Evolutionary conservation across 257 asterid species (phyloP).

Genomic region (Ilex asprella): DNA sequence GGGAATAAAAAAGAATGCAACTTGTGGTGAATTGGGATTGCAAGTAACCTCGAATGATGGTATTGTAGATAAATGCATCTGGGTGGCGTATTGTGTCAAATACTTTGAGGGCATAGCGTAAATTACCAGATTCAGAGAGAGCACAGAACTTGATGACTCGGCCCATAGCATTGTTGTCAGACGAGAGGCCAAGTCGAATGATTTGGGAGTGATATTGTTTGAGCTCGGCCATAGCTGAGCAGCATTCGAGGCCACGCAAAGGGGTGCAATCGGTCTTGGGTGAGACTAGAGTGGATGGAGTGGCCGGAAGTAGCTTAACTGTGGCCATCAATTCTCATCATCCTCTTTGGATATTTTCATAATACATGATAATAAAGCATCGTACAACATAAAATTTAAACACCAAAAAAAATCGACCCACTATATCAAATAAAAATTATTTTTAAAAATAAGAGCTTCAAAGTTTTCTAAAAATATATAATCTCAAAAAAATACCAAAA

Average conservation of each 20-base stretch:
- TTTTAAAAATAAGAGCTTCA: no score
- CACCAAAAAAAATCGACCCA: no score
- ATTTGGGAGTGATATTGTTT: constrained; percentile 55
- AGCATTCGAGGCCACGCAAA: constrained; percentile 32
- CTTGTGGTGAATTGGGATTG: constrained; percentile 19
- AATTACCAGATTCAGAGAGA: constrained; percentile 37
- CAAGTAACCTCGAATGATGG: constrained; percentile 47
- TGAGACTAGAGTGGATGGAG: constrained; percentile 21
- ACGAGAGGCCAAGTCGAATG: constrained; percentile 56
- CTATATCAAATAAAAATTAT: no score
- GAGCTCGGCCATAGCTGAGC: constrained; percentile 60
- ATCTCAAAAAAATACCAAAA: no score
- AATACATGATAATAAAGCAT: no score
- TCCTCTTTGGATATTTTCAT: no score
- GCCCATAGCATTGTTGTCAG: constrained; percentile 57
- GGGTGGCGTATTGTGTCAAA: constrained; percentile 55
- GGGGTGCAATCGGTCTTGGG: constrained; percentile 14
- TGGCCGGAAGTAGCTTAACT: constrained; percentile 18
- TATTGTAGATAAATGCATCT: constrained; percentile 59
- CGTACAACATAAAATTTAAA: no score
- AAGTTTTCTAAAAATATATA: no score
- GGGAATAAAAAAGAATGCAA: constrained; percentile 33
- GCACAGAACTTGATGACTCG: constrained; percentile 56
- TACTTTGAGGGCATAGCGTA: constrained; percentile 51
- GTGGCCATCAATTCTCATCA: constrained; percentile 25